Base-by-base conservation (phyloP, 2,329 filamentous ascomycete species). In the Trichoderma afroharzianum region DNA sequence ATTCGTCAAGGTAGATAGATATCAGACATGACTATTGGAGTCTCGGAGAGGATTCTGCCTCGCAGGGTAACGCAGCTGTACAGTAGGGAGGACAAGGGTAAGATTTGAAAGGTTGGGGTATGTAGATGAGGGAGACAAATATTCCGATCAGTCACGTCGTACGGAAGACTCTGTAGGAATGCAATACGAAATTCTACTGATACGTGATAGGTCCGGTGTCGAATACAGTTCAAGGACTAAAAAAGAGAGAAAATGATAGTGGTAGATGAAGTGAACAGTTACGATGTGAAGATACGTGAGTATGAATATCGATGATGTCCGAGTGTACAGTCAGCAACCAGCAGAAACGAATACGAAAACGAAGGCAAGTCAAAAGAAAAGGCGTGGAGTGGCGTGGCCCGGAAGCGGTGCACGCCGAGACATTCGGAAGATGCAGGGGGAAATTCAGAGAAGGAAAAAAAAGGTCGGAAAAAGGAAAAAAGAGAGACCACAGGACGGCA, bases 281-380 rank as follows among this genome's bases (percentile, higher is more conserved):
- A n/a, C n/a, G n/a, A 43, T 43, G 39, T 43, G 39, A 43, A 50
- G 21, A 47, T 11, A 9, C 47, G n/a, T 53, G 47, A 14, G 24
- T 24, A 24, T 53, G 30, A 33, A 18, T 21, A 39, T 11, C 6
- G 33, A 39, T 43, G 21, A 62, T 26, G 11, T 43, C 4, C 15
- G 4, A 1, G 8, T 30, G 26, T 15, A 18, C 32, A 43, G 24
- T 30, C 15, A 43, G 21, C 24, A 55, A 4, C 43, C 43, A 15
- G 6, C 43, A 50, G n/a, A 50, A 58, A 15, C 64, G 64, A 68
- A 68, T 68, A 68, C 64, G 64, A 68, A 66, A 66, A 53, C 59
- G 32, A 43, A 43, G 15, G n/a, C 15, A 33, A 4, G 39, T 4
- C 3, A 11, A 21, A 21, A 47, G 9, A 47, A 47, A 47, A 24